phyloP scores from a whole-genome alignment of 306 rosid species.

The Dryas alaskensis region DNA sequence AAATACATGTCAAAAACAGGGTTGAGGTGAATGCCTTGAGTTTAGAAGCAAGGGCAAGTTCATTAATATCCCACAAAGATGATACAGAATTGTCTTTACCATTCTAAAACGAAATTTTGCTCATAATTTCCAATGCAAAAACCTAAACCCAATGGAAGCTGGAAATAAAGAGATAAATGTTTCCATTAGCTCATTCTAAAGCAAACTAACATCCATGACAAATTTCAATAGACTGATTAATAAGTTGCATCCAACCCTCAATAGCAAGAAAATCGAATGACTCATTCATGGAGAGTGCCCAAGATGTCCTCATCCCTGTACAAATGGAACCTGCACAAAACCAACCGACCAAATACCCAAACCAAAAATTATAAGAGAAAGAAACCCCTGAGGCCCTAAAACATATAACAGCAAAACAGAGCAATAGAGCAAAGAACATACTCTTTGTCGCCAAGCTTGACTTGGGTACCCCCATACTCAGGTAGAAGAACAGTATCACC shows the following conservation, averaged over 20 bases:
- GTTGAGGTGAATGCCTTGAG: background rate
- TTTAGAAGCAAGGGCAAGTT: background rate
- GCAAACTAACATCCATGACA: slow-evolving; percentile 12
- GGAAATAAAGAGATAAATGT: background rate
- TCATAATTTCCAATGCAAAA: background rate
- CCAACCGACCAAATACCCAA: slow-evolving; percentile 4
- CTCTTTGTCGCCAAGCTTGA: slow-evolving; percentile 92
- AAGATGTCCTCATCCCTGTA: slow-evolving; percentile 45
- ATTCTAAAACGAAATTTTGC: background rate
- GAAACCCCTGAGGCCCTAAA: background rate
- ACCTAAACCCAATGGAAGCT: background rate
- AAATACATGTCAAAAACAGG: background rate
- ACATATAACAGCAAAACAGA: background rate
- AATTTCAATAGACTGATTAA: background rate
- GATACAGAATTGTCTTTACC: background rate
- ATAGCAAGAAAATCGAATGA: background rate
- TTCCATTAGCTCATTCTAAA: background rate
- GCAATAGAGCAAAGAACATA: slow-evolving; percentile 25
- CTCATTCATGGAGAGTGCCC: slow-evolving; percentile 40
- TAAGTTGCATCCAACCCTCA: slow-evolving; percentile 3
- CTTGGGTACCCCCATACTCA: slow-evolving; percentile 79
- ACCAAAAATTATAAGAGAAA: background rate
- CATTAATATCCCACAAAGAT: background rate
- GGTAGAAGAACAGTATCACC: slow-evolving; percentile 90
- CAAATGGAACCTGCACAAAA: slow-evolving; percentile 54